Percentiles rank a stretch among this genome's conserved stretches.
Evolutionary conservation across 768 basidiomycete genomes (phyloP).

Genomic region (Trichaptum fuscoviolaceum): DNA sequence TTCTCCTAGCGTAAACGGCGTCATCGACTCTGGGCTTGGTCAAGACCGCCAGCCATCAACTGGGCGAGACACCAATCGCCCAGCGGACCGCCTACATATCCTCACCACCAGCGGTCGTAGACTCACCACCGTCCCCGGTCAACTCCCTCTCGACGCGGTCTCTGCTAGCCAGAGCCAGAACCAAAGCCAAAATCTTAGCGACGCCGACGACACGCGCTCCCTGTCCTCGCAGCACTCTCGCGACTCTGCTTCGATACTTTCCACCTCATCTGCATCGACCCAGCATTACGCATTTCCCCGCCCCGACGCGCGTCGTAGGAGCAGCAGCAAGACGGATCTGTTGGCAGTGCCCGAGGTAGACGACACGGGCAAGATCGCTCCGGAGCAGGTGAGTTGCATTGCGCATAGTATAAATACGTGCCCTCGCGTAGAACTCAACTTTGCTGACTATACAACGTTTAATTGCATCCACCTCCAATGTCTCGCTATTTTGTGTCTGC

Average conservation of each 20-base stretch:
- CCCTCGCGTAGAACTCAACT: neutral
- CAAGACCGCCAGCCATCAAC: constrained; percentile 4
- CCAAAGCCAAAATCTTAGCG: neutral
- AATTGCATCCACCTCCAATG: neutral
- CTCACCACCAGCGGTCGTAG: constrained; percentile 6
- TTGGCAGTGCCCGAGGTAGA: constrained; percentile 2
- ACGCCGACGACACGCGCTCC: neutral
- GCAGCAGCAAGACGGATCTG: neutral
- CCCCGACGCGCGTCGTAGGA: constrained; percentile 1
- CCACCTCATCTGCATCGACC: neutral
- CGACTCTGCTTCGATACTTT: neutral
- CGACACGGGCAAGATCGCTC: constrained; percentile 5
- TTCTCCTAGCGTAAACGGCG: constrained; percentile 12
- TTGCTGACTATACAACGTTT: neutral
- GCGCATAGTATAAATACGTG: neutral
- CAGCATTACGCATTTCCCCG: neutral
- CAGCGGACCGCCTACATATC: constrained; percentile 2
- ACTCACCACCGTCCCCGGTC: constrained; percentile 16
- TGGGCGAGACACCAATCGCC: neutral
- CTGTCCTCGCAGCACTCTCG: neutral
- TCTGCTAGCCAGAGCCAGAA: constrained; percentile 13
- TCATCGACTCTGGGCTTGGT: constrained; percentile 15
- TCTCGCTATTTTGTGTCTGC: neutral
- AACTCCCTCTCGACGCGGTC: constrained; percentile 18
- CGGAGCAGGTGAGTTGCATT: constrained; percentile 2